Conservation (phyloP, 164 flowering plant genomes). For the Umbilicus rupestris region DNA sequence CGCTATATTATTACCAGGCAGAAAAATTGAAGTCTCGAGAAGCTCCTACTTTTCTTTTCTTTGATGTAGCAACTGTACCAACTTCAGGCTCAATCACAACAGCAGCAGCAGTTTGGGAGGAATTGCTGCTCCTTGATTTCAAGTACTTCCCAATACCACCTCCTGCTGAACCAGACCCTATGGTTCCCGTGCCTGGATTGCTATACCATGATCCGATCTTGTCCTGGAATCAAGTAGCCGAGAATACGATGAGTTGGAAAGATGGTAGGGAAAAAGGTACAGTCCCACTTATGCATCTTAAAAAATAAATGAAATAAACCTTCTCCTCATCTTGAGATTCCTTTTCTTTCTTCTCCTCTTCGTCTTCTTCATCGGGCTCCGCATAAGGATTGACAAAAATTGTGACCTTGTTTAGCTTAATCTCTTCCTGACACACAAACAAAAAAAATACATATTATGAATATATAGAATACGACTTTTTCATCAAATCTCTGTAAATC, state of each 20-base stretch:
- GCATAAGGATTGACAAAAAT: conserved; percentile 83
- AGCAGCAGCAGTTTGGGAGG: conserved; percentile 19
- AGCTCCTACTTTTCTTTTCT: conserved; percentile 57
- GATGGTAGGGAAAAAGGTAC: neutral
- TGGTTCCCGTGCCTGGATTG: conserved; percentile 59
- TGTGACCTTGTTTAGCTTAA: conserved; percentile 61
- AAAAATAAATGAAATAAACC: conserved; percentile 25
- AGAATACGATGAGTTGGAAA: neutral
- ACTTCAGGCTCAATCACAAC: conserved; percentile 16
- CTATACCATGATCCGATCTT: conserved; percentile 92
- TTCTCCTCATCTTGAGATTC: conserved; percentile 52
- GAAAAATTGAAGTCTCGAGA: conserved; percentile 58
- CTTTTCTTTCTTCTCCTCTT: conserved; percentile 44
- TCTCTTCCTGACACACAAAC: conserved; percentile 62
- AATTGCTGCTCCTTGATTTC: conserved; percentile 35
- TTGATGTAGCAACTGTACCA: conserved; percentile 24
- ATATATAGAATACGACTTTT: neutral
- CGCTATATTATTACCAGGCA: conserved; percentile 42
- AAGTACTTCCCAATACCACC: conserved; percentile 84
- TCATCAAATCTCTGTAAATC: neutral
- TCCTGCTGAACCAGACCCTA: conserved; percentile 34
- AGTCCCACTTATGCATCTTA: neutral
- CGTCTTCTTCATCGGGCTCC: conserved; percentile 77
- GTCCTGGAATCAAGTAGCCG: conserved; percentile 37
- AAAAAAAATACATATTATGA: conserved; percentile 1